Base-by-base conservation (phyloP, 2,329 filamentous ascomycete species). In the Aspergillus ochraceus region DNA sequence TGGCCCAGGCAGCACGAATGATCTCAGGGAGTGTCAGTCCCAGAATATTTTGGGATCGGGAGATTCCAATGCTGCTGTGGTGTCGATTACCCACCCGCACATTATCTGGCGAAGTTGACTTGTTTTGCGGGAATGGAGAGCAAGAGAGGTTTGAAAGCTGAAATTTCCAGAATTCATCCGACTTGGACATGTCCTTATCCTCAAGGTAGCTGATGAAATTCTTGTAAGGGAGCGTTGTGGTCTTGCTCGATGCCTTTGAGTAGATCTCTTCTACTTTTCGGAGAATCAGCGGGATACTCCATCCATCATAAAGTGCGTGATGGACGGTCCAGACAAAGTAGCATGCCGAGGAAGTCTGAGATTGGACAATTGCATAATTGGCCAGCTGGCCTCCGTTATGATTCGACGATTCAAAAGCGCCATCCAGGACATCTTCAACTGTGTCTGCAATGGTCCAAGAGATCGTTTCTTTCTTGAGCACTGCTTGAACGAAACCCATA, bases 271-370 rank as follows among this genome's bases (percentile, higher is more conserved):
- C 71, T 3, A 79, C 71, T 57, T 71, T 71, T 17, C 70, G 66
- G 49, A 77, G 69, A 26, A 79, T 69, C 14, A 77, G 65, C 3
- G 74, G 70, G 54, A 78, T 66, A 49, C 75, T 79, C 77, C 75
- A 80, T 10, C 81, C 82, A 68, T 84, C 82, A 60, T 84, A 84
- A 1, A 84, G 70, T 5, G 80, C 80, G 55, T 84, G 82, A 59
- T 84, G 82, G 54, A 82, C 76, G 0, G 79, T 80, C 72, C 80
- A 81, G 3, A 82, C 74, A 19, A 84, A 79, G 62, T 80, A 76
- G 2, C 64, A 63, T 39, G 57, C 56, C 12, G 68, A 64, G 1
- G 67, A 68, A 9, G 54, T 49, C 19, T 52, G 60, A 2, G 72
- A 62, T 24, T 70, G 60, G 4, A 78, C 69, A 26, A 80, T 72